A percentile compares a stretch with the other conserved stretches of the same genome.
Evolutionary conservation across 257 asterid genomes (phyloP).

Genomic region (Solanum rostratum): DNA sequence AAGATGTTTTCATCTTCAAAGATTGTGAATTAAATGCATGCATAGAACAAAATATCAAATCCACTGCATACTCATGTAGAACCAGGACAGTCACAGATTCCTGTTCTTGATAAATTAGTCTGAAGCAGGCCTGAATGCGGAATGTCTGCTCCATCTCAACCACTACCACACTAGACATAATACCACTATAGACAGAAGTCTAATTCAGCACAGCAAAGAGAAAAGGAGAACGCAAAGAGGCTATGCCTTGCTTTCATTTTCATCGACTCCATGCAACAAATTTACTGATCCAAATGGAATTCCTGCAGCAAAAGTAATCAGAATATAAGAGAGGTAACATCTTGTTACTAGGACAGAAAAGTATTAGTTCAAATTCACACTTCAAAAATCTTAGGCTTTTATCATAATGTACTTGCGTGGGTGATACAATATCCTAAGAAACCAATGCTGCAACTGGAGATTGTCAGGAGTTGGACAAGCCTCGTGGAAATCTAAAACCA

Average conservation of each 20-base stretch:
- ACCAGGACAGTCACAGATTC: neutral
- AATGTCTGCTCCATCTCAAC: neutral
- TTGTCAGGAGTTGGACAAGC: neutral
- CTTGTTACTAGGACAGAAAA: neutral
- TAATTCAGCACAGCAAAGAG: neutral
- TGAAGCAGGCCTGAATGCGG: neutral
- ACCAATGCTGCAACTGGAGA: neutral
- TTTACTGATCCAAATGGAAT: slow-evolving; percentile 98
- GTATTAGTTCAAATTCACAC: neutral
- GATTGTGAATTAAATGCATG: neutral
- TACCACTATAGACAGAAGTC: neutral
- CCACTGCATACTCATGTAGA: neutral
- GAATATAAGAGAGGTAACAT: neutral
- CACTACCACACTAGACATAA: neutral
- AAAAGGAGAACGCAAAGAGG: slow-evolving; percentile 55
- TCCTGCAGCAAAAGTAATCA: slow-evolving; percentile 43
- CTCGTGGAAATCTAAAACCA: neutral
- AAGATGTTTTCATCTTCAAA: neutral
- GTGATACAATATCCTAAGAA: neutral
- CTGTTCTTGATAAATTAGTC: neutral
- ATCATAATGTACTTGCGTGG: neutral
- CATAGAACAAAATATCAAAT: neutral
- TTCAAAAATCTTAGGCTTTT: neutral
- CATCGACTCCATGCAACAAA: slow-evolving; percentile 89
- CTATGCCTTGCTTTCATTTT: slow-evolving; percentile 96